Base-by-base conservation (phyloP, 2,329 filamentous ascomycete genomes). In the Rasamsonia emersonii region DNA sequence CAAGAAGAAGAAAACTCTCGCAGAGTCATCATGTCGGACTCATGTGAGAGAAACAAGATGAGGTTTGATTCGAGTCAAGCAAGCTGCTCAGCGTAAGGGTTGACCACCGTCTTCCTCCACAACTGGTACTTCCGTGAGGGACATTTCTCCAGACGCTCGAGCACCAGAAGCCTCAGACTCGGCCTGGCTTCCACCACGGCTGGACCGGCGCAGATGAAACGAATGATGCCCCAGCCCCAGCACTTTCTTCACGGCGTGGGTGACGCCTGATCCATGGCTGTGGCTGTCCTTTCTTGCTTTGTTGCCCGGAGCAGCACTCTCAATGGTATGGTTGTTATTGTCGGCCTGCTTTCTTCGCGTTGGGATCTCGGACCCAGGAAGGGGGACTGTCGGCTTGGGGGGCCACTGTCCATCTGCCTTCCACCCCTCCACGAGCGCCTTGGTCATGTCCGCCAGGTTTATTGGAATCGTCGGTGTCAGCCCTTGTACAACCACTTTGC, bases 401-500 rank as follows among this genome's bases (percentile, higher is more conserved):
- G 89, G 88, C 89, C 89, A 96, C 57, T 94, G 85, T 10, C 86
- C 88, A 47, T 91, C 85, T 24, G 84, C 73, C 58, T 93, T 93
- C 89, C 89, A 95, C 25, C 89, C 89, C 17, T 81, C 71, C 1
- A 96, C 86, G 43, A 89, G 82, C 9, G 84, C 77, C 7, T 77
- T 73, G 14, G 84, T 76, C 64, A 95, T 79, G 46, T 93, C 85
- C 18, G 71, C 65, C 1, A 96, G 72, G 46, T 94, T 95, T 50
- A 95, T 82, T 3, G 89, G 89, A 10, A 93, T 84, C 2, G 82
- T 80, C 0, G 89, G 89, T 3, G 86, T 84, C 42, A 91, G 73
- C 21, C 71, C 74, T 49, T 89, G 79, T 1, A 86, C 57, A 24
- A 95, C 78, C 30, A 94, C 81, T 60, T 94, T 94, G 52, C 82